Percentiles rank a stretch among this genome's conserved stretches.
Evolutionary conservation across 73 alveolate genomes (phyloP).

Genomic region (Loxodes magnus): DNA sequence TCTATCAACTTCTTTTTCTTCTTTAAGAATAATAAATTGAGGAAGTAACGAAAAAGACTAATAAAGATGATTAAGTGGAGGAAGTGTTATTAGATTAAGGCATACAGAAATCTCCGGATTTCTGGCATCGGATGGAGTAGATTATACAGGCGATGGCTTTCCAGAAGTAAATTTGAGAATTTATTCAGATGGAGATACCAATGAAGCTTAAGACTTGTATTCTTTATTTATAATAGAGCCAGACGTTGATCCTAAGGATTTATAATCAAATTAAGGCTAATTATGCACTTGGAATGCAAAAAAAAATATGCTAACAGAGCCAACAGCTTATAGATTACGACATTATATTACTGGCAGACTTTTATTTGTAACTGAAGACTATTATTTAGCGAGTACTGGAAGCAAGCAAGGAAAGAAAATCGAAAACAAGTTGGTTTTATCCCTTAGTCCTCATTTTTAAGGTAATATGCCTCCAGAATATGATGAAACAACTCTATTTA

Average conservation of each 20-base stretch:
- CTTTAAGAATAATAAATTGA: slow-evolving; percentile 19
- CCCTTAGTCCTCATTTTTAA: too few species aligned
- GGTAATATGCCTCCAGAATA: too few species aligned
- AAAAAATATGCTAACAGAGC: neutral
- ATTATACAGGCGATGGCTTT: too few species aligned
- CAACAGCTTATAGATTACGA: slow-evolving; percentile 20
- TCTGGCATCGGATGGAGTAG: slow-evolving; percentile 32
- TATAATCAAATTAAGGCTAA: slow-evolving; percentile 31
- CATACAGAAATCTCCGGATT: slow-evolving; percentile 43
- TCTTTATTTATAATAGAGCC: slow-evolving; percentile 29
- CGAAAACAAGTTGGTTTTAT: too few species aligned
- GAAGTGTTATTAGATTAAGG: slow-evolving; percentile 29
- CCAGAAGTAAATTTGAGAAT: slow-evolving; percentile 35
- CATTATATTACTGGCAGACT: slow-evolving; percentile 42
- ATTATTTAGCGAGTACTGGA: too few species aligned
- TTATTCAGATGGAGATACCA: slow-evolving; percentile 26
- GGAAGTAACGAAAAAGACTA: slow-evolving; percentile 18
- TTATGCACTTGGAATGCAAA: slow-evolving; percentile 9
- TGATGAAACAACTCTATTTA: slow-evolving; percentile 18
- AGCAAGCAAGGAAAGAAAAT: too few species aligned
- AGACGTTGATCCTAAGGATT: slow-evolving; percentile 6
- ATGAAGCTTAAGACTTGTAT: slow-evolving; percentile 21
- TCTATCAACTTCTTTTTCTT: slow-evolving; percentile 22
- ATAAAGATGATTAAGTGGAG: slow-evolving; percentile 26
- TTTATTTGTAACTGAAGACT: too few species aligned